These are phyloP conservation scores for Gyrodon lividus DNA, from an alignment of 768 basidiomycete genomes.

Conservation along the genomic window DNA sequence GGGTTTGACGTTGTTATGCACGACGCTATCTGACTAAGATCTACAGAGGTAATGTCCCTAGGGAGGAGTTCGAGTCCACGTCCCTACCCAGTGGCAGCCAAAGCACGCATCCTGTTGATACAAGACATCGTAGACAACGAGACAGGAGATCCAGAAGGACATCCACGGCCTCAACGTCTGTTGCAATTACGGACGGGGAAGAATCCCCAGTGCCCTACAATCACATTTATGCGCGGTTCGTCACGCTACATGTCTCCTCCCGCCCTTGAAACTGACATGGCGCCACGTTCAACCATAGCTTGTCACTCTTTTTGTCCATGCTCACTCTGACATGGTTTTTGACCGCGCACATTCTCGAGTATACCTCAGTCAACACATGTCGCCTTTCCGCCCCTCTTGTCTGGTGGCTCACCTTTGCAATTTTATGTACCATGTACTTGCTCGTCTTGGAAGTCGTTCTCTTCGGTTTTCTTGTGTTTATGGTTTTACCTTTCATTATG, in stretches of 20 bases:
- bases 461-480: constrained; percentile 73
- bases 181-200: constrained; percentile 20
- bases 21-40: constrained; percentile 11
- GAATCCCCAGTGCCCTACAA: constrained; percentile 26
- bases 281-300: constrained; percentile 33
- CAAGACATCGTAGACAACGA: constrained; percentile 16
- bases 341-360: constrained; percentile 75
- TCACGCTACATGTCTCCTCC: background rate
- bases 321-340: constrained; percentile 82
- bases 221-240: constrained; percentile 30
- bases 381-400: constrained; percentile 73
- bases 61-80: constrained; percentile 31
- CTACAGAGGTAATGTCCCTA: constrained; percentile 20
- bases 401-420: constrained; percentile 85
- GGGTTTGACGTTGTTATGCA: constrained; percentile 7
- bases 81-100: constrained; percentile 24
- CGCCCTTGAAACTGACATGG: constrained; percentile 15
- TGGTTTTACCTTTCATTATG: constrained; percentile 75
- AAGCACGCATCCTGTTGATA: constrained; percentile 10
- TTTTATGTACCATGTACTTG: constrained; percentile 77
- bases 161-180: background rate
- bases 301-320: constrained; percentile 65
- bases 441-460: constrained; percentile 71
- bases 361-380: constrained; percentile 73
- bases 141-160: constrained; percentile 19